A percentile compares a stretch with the other conserved stretches of the same genome.
Conservation (phyloP, 305 asterid species). For the Fraxinus greggii region DNA sequence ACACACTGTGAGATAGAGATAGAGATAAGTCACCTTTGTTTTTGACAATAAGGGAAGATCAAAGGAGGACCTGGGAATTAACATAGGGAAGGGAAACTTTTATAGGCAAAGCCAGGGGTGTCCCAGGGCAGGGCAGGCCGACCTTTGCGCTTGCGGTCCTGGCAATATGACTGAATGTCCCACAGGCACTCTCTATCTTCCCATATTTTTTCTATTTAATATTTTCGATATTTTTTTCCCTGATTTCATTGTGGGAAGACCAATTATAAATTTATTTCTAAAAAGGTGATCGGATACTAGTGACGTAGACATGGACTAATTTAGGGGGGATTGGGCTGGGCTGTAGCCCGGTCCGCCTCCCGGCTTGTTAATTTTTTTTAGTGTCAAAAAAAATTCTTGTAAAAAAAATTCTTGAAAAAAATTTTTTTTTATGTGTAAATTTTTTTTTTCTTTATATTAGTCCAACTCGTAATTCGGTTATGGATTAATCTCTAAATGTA, state of each 20-base stretch:
- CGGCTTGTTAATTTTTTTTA: not conserved
- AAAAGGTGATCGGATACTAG: not conserved
- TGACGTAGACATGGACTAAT: not conserved
- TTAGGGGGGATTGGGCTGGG: not conserved
- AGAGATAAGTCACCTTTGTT: conserved; percentile 7
- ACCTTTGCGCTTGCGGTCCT: not conserved
- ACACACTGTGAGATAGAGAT: not conserved
- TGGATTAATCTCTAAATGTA: not conserved
- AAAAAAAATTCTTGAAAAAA: too few relatives aligned
- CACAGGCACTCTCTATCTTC: not conserved
- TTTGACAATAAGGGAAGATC: not conserved
- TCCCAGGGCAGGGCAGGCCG: not conserved
- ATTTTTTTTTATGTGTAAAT: too few relatives aligned
- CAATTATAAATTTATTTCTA: not conserved
- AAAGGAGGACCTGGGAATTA: conserved; percentile 3
- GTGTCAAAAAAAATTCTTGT: too few relatives aligned
- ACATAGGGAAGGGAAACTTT: conserved; percentile 10
- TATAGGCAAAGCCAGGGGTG: conserved; percentile 27
- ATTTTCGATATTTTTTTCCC: not conserved
- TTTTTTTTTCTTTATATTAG: too few relatives aligned
- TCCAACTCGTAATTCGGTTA: not conserved
- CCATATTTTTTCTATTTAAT: not conserved
- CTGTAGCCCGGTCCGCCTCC: not conserved
- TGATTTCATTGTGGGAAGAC: not conserved
- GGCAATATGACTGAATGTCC: not conserved